These are phyloP conservation scores for Melanopsichium pennsylvanicum DNA, from an alignment of 1,284 basidiomycete species.

Conservation along the genomic window DNA sequence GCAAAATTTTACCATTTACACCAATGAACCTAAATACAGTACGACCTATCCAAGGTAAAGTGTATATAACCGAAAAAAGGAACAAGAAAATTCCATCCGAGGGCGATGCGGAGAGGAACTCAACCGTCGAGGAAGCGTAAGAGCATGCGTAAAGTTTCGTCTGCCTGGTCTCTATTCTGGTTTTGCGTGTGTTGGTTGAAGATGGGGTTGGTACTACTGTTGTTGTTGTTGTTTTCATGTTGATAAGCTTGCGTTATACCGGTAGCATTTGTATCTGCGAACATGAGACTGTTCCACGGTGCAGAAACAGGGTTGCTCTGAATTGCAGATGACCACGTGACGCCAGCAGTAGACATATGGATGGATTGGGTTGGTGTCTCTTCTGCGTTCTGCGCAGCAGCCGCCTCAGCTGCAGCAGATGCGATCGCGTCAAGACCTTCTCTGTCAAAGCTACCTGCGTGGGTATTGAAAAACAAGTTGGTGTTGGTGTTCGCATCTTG, in stretches of 20 bases:
- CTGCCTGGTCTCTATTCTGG: constrained; percentile 13
- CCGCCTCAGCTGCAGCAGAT: constrained; percentile 23
- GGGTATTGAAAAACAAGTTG: constrained; percentile 13
- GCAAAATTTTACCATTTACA: too few relatives aligned
- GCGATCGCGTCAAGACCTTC: constrained; percentile 35
- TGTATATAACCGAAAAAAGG: too few relatives aligned
- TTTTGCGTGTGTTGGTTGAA: neutral
- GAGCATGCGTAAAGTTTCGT: constrained; percentile 40
- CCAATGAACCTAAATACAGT: too few relatives aligned
- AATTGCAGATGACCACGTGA: constrained; percentile 11
- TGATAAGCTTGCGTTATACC: too few relatives aligned
- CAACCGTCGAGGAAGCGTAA: constrained; percentile 13
- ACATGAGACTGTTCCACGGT: constrained; percentile 31
- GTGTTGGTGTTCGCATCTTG: constrained; percentile 1
- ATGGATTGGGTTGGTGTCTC: too few relatives aligned
- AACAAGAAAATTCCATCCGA: too few relatives aligned
- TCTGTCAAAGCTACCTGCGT: constrained; percentile 8
- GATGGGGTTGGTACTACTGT: neutral
- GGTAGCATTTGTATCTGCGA: constrained; percentile 1
- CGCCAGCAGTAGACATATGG: too few relatives aligned
- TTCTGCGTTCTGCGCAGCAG: constrained; percentile 4
- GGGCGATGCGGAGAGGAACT: too few relatives aligned
- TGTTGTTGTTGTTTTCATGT: constrained; percentile 1
- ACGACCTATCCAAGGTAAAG: too few relatives aligned
- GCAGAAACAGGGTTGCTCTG: too few relatives aligned